A percentile compares a stretch with the other conserved stretches of the same genome.
Evolutionary conservation across 306 rosid species (phyloP).

Genomic region (Cajanus cajan): DNA sequence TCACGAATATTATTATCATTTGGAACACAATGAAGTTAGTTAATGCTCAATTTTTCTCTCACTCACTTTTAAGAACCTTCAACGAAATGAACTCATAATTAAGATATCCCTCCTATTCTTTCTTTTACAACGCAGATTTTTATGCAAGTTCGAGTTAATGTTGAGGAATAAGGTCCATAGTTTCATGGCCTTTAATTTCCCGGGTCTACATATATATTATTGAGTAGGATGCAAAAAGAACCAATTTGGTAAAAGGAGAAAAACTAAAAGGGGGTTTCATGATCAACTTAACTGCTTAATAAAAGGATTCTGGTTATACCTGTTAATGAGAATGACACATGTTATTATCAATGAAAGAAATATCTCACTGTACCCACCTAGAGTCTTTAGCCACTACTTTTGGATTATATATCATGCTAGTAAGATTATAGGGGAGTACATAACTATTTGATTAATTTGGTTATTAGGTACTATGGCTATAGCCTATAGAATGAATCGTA

Average conservation of each 20-base stretch:
- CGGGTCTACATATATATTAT: not conserved
- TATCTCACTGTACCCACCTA: not conserved
- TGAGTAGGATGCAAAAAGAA: not conserved
- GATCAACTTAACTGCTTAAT: not conserved
- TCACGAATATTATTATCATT: not conserved
- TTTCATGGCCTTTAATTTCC: not conserved
- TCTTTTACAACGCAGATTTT: not conserved
- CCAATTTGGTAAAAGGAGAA: not conserved
- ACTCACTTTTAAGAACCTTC: conserved; percentile 19
- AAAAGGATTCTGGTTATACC: not conserved
- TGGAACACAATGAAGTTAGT: not conserved
- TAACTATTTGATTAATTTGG: not conserved
- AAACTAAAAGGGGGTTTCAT: not conserved
- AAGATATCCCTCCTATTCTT: too few relatives aligned
- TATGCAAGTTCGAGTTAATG: not conserved
- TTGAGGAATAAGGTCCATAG: not conserved
- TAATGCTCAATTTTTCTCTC: conserved; percentile 8
- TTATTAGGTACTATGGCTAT: not conserved
- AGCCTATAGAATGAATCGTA: not conserved
- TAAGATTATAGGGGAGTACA: not conserved
- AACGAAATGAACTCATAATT: not conserved
- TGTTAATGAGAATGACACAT: not conserved
- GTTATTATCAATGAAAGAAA: not conserved
- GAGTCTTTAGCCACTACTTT: not conserved
- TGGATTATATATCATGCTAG: not conserved